Evolutionary conservation across 306 rosid species (phyloP).

Genomic region (Prunus dulcis): DNA sequence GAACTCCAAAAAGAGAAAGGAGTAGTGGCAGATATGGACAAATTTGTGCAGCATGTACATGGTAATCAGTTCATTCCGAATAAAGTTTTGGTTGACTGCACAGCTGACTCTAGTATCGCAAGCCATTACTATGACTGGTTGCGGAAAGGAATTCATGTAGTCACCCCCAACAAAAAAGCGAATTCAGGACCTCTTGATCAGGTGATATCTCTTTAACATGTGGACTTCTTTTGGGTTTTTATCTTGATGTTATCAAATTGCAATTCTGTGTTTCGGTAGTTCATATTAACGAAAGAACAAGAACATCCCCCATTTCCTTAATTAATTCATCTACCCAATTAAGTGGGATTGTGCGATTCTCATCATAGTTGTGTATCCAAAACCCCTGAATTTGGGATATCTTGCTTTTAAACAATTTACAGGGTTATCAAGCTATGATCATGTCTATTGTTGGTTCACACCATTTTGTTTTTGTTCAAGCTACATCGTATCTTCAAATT

Average conservation of each 20-base stretch:
- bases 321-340: background rate
- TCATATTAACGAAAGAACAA: background rate
- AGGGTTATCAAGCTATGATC: background rate
- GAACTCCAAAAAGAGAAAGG: constrained; percentile 63
- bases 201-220: constrained; percentile 33
- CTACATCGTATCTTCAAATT: background rate
- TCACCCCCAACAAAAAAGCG: constrained; percentile 96
- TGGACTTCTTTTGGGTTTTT: background rate
- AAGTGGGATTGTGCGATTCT: background rate
- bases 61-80: constrained; percentile 97
- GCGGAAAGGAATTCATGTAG: constrained; percentile 85
- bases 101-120: constrained; percentile 79
- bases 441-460: background rate
- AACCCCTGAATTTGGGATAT: background rate
- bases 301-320: background rate
- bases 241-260: background rate
- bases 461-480: background rate
- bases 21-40: constrained; percentile 67
- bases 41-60: constrained; percentile 75
- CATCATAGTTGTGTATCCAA: background rate
- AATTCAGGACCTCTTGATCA: constrained; percentile 98
- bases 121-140: constrained; percentile 88
- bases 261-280: background rate
- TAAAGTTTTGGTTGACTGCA: constrained; percentile 91
- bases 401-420: background rate